Conservation (phyloP, 2,329 filamentous ascomycete genomes). For the Fusarium sp. region DNA sequence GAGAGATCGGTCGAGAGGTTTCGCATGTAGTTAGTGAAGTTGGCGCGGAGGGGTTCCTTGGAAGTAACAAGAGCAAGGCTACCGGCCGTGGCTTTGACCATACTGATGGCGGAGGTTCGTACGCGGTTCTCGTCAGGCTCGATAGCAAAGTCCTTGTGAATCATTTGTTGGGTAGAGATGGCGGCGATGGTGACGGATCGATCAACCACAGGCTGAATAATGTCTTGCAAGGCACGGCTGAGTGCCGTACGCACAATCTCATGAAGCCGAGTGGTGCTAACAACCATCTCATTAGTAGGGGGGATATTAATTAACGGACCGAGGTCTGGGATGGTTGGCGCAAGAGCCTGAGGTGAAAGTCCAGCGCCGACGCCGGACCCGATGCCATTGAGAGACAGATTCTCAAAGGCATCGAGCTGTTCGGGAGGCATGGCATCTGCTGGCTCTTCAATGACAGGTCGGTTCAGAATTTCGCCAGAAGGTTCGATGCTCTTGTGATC, state of each 20-base stretch:
- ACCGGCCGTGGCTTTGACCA: slow-evolving; percentile 94
- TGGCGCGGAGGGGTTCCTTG: slow-evolving; percentile 95
- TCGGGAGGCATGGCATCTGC: slow-evolving; percentile 73
- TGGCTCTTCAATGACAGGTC: slow-evolving; percentile 73
- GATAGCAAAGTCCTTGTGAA: slow-evolving; percentile 95
- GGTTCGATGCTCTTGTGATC: slow-evolving; percentile 93
- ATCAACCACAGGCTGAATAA: slow-evolving; percentile 97
- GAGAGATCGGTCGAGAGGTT: slow-evolving; percentile 75
- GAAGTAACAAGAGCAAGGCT: slow-evolving; percentile 97
- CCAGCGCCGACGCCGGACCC: slow-evolving; percentile 76
- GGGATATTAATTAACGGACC: slow-evolving; percentile 84
- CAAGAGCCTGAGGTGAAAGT: slow-evolving; percentile 82
- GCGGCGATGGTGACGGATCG: slow-evolving; percentile 97
- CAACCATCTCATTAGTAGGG: slow-evolving; percentile 82
- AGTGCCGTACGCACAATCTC: slow-evolving; percentile 89
- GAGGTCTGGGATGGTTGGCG: slow-evolving; percentile 86
- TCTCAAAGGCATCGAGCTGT: slow-evolving; percentile 84
- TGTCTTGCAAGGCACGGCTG: slow-evolving; percentile 91
- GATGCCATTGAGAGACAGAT: slow-evolving; percentile 81
- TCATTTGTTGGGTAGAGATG: slow-evolving; percentile 94
- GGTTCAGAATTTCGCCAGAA: slow-evolving; percentile 85
- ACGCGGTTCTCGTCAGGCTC: slow-evolving; percentile 91
- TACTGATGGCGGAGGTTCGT: slow-evolving; percentile 87
- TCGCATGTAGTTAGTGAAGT: slow-evolving; percentile 97
- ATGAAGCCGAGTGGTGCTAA: slow-evolving; percentile 75